Percentiles rank a stretch among this genome's conserved stretches.
phyloP scores from a whole-genome alignment of 1,139 yeast species.

The Yamadazyma spencermartinsiae region DNA sequence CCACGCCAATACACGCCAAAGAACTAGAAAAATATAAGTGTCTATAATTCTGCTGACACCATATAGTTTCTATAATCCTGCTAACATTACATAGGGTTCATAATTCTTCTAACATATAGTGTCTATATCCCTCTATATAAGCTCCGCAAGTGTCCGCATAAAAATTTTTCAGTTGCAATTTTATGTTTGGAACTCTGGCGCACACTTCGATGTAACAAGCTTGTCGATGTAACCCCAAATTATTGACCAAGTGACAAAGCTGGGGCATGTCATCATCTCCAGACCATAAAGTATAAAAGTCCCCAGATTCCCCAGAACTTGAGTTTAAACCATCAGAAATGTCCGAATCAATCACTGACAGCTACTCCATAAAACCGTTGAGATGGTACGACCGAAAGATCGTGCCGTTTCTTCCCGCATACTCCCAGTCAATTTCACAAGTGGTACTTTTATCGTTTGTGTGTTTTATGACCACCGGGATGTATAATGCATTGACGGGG shows the following conservation, averaged over 20 bases:
- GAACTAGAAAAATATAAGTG: no score
- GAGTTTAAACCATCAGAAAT: background rate
- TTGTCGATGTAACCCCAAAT: background rate
- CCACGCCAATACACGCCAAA: no score
- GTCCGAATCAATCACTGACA: constrained; percentile 2
- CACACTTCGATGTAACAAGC: background rate
- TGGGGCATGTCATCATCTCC: constrained; percentile 6
- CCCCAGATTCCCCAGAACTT: background rate
- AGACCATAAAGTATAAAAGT: background rate
- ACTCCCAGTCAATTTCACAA: constrained; percentile 22
- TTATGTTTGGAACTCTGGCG: constrained; percentile 3
- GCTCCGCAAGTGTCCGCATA: no score
- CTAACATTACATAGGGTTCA: no score
- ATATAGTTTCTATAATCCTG: no score
- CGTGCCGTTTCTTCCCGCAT: constrained; percentile 6
- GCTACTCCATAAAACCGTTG: constrained; percentile 4
- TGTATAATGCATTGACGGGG: constrained; percentile 58
- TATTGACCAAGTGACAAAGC: background rate
- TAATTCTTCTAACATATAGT: no score
- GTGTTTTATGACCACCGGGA: constrained; percentile 56
- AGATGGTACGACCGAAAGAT: constrained; percentile 10
- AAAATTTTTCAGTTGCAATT: constrained; percentile 3
- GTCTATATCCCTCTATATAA: no score
- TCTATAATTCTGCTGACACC: no score
- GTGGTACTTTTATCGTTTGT: constrained; percentile 48